Conservation (phyloP, 352 stramenopile genomes). For the Phytophthora citrophthora region DNA sequence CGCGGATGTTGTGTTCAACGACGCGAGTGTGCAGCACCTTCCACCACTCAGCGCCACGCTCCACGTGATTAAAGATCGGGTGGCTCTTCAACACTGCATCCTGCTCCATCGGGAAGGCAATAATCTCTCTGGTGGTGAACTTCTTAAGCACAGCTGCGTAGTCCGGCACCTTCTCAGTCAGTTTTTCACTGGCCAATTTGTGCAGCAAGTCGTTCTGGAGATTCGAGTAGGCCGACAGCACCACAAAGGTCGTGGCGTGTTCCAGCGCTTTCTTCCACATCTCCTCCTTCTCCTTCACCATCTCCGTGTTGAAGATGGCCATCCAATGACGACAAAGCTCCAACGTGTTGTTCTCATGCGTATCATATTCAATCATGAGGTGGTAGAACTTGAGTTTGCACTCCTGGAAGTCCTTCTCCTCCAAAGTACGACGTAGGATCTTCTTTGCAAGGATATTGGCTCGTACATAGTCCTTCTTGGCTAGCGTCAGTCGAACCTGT, state of each 20-base stretch:
- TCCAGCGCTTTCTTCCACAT: slow-evolving; percentile 78
- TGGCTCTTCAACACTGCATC: slow-evolving; percentile 87
- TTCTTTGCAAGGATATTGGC: slow-evolving; percentile 97
- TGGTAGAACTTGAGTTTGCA: slow-evolving; percentile 98
- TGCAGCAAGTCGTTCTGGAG: slow-evolving; percentile 81
- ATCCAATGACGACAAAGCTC: slow-evolving; percentile 92
- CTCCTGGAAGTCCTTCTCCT: slow-evolving; percentile 94
- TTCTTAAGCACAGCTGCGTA: slow-evolving; percentile 77
- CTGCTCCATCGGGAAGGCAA: slow-evolving; percentile 93
- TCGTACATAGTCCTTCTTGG: slow-evolving; percentile 97
- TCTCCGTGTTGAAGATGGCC: slow-evolving; percentile 84
- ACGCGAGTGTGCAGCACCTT: slow-evolving; percentile 92
- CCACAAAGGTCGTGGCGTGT: slow-evolving; percentile 79
- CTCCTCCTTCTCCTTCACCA: slow-evolving; percentile 67
- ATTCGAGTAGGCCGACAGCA: slow-evolving; percentile 81
- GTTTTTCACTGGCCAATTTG: slow-evolving; percentile 66
- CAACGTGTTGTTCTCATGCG: slow-evolving; percentile 96
- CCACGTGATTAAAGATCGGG: slow-evolving; percentile 81
- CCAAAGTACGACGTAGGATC: slow-evolving; percentile 93
- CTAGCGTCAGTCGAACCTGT: slow-evolving; percentile 96
- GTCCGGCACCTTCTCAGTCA: slow-evolving; percentile 66
- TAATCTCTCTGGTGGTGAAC: slow-evolving; percentile 98
- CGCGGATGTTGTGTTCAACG: slow-evolving; percentile 98
- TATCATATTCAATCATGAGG: slow-evolving; percentile 97
- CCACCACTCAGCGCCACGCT: slow-evolving; percentile 85